A percentile compares a stretch with the other conserved stretches of the same genome.
These are phyloP conservation scores for Stylosanthes scabra DNA, from an alignment of 331 rosid species.

Conservation along the genomic window DNA sequence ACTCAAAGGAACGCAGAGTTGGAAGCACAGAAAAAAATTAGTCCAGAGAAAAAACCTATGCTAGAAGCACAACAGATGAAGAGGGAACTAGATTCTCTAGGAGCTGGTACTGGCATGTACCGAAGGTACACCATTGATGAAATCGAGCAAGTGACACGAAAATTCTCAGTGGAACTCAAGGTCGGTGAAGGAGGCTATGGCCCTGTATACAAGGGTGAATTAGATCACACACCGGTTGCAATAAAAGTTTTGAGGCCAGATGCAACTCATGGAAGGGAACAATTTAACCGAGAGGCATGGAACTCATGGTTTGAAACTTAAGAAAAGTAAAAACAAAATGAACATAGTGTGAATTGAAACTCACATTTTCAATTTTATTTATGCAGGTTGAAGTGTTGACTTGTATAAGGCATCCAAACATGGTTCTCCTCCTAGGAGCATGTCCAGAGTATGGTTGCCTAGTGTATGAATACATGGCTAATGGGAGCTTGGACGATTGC, in stretches of 20 bases:
- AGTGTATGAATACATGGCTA: conserved; percentile 87
- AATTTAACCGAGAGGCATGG: conserved; percentile 53
- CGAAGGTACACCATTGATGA: conserved; percentile 58
- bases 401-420: conserved; percentile 89
- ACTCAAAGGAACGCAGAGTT: conserved; percentile 53
- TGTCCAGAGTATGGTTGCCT: conserved; percentile 89
- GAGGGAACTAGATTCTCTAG: conserved; percentile 9
- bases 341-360: background rate
- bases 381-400: conserved; percentile 80
- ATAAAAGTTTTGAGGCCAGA: conserved; percentile 54
- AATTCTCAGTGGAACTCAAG: conserved; percentile 36
- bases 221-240: conserved; percentile 57
- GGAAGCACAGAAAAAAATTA: conserved; percentile 62
- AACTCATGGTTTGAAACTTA: background rate
- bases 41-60: conserved; percentile 51
- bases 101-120: conserved; percentile 45
- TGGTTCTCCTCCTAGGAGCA: conserved; percentile 95
- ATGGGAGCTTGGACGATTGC: conserved; percentile 93
- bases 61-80: conserved; percentile 46
- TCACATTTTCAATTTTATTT: background rate
- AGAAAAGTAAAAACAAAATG: background rate
- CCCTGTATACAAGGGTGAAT: conserved; percentile 50
- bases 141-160: conserved; percentile 49
- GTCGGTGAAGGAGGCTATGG: conserved; percentile 67
- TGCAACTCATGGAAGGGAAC: conserved; percentile 51